A percentile compares a stretch with the other conserved stretches of the same genome.
These are phyloP conservation scores for Pseudogymnoascus sp. DNA, from an alignment of 2,329 filamentous ascomycete species.

Conservation along the genomic window DNA sequence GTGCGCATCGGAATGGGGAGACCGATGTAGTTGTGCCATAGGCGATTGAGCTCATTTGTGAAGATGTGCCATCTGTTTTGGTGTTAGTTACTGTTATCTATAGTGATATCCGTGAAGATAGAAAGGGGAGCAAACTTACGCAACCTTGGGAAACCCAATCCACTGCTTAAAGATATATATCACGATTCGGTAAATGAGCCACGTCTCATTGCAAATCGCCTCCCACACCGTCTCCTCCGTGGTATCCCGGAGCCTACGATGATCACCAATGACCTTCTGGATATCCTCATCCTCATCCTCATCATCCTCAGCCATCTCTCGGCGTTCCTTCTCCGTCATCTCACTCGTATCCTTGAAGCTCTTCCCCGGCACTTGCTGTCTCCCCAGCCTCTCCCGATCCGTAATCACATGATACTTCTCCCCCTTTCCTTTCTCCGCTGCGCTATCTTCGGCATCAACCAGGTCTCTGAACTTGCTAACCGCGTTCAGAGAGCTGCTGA, in stretches of 20 bases:
- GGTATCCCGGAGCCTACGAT: conserved; percentile 26
- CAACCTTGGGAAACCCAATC: conserved; percentile 57
- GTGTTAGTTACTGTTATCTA: conserved; percentile 33
- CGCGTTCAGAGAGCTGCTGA: conserved; percentile 73
- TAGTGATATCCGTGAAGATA: neutral
- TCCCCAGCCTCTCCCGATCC: conserved; percentile 36
- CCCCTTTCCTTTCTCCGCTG: conserved; percentile 24
- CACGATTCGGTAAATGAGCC: conserved; percentile 50
- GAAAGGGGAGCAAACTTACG: conserved; percentile 52
- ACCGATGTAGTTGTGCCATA: conserved; percentile 60
- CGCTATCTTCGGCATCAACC: conserved; percentile 36
- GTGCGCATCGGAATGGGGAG: conserved; percentile 49
- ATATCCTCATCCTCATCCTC: conserved; percentile 39
- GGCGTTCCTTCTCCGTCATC: conserved; percentile 19
- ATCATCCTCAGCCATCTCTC: conserved; percentile 31
- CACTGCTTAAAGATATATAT: conserved; percentile 66
- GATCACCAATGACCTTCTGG: conserved; percentile 32
- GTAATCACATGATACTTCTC: conserved; percentile 23
- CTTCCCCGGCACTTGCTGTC: conserved; percentile 33
- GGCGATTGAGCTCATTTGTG: conserved; percentile 45
- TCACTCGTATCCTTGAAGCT: conserved; percentile 15
- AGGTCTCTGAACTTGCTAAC: conserved; percentile 64
- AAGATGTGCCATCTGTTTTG: conserved; percentile 39
- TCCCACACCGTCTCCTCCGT: conserved; percentile 38
- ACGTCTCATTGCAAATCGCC: conserved; percentile 62